Evolutionary conservation across 2,329 filamentous ascomycete genomes (phyloP).

Genomic region (Pezicula neosporulosa): DNA sequence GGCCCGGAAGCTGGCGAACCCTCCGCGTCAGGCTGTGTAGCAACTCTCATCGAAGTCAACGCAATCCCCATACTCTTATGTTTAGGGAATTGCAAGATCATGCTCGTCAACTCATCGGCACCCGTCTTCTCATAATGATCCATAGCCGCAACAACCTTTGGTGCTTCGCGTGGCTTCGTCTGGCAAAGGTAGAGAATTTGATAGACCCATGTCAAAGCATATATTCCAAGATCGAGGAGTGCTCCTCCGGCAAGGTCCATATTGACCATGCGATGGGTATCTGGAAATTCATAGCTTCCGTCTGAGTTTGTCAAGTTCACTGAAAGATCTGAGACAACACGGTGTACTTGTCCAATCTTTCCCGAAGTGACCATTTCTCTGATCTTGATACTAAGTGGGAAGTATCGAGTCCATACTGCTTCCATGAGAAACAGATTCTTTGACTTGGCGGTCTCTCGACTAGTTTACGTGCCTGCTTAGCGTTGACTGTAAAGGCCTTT

Average conservation of each 20-base stretch:
- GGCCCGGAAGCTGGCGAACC: slow-evolving; percentile 47
- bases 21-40: slow-evolving; percentile 42
- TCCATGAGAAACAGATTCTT: slow-evolving; percentile 62
- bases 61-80: slow-evolving; percentile 59
- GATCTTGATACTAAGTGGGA: slow-evolving; percentile 60
- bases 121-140: slow-evolving; percentile 57
- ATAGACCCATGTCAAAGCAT: slow-evolving; percentile 68
- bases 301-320: slow-evolving; percentile 49
- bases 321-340: slow-evolving; percentile 34
- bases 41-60: slow-evolving; percentile 46
- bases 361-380: slow-evolving; percentile 41
- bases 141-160: slow-evolving; percentile 53
- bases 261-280: slow-evolving; percentile 63
- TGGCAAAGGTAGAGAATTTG: slow-evolving; percentile 68
- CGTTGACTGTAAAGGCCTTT: slow-evolving; percentile 70
- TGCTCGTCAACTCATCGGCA: slow-evolving; percentile 60
- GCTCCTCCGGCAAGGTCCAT: slow-evolving; percentile 64
- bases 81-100: slow-evolving; percentile 59
- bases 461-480: slow-evolving; percentile 56
- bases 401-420: slow-evolving; percentile 69
- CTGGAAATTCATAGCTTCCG: slow-evolving; percentile 36
- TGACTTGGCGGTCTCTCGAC: slow-evolving; percentile 54
- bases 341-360: slow-evolving; percentile 40
- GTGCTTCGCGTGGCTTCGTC: slow-evolving; percentile 47
- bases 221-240: slow-evolving; percentile 67